phyloP scores from a whole-genome alignment of 1,139 yeast genomes.

The Suhomyces ambrosiae region DNA sequence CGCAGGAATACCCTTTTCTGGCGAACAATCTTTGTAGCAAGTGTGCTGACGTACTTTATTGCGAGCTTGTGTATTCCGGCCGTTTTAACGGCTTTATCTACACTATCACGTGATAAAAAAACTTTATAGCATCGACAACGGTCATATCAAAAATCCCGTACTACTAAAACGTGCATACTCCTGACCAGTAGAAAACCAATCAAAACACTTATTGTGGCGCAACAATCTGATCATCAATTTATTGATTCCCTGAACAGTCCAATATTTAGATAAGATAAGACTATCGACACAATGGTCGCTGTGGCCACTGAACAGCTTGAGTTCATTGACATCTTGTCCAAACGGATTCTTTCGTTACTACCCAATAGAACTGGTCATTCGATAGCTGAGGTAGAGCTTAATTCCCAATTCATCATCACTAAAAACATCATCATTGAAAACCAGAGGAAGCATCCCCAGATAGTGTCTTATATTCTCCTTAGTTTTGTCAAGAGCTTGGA shows the following conservation, averaged over 20 bases:
- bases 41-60: too few species aligned
- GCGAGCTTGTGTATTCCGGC: neutral
- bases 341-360: slow-evolving; percentile 37
- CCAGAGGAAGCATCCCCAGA: slow-evolving; percentile 19
- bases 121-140: slow-evolving; percentile 4
- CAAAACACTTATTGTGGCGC: neutral
- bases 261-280: too few species aligned
- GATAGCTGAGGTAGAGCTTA: slow-evolving; percentile 47
- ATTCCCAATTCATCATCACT: slow-evolving; percentile 42
- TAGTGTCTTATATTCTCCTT: slow-evolving; percentile 25
- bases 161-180: neutral
- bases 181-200: neutral
- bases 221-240: too few species aligned
- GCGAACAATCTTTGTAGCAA: too few species aligned
- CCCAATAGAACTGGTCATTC: slow-evolving; percentile 45
- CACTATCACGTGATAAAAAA: slow-evolving; percentile 5
- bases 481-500: slow-evolving; percentile 30
- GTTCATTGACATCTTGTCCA: slow-evolving; percentile 20
- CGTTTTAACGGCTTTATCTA: neutral
- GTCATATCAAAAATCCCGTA: neutral
- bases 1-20: too few species aligned
- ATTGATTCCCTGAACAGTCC: too few species aligned
- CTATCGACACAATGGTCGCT: slow-evolving; percentile 10
- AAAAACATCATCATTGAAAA: slow-evolving; percentile 32
- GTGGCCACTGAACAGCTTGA: slow-evolving; percentile 15